Evolutionary conservation across 2,329 filamentous ascomycete genomes (phyloP), one percentile per base, ranked within the genome.

Genomic region (Aspergillus luchuensis): DNA sequence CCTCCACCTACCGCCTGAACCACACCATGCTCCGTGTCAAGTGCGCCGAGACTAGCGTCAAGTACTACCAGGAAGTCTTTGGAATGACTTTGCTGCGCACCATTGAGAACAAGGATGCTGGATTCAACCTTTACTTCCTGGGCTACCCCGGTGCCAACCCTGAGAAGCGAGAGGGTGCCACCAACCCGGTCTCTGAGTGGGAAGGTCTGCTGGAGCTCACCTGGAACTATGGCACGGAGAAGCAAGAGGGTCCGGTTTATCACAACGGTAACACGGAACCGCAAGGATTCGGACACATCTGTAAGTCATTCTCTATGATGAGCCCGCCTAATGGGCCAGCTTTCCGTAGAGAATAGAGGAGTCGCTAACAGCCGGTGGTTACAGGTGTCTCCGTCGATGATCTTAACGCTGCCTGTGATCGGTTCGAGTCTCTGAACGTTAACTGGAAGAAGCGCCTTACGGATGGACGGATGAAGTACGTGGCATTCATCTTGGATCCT

Each of bases 371-470:
- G 10, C 8, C 38, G 28, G 25, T 17, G 15, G 3, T 30, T 67
- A 47, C 54, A 90, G 88, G 87, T 72, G 80, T 98, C 56, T 84
- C 89, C 1, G 93, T 97, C 11, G 94, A 98, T 72, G 87, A 96
- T 73, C 74, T 98, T n/a, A 88, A 95, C 56, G 89, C 90, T 7
- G 93, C 95, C 8, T 97, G 94, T 78, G 80, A 88, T 72, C 86
- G 93, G 13, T 93, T 98, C 68, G 95, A 98, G 74, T 86, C 87
- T 58, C 81, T 91, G 72, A 86, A 89, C 5, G 90, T 94, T 58
- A 88, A 85, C 77, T 99, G 92, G 91, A 97, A 97, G 87, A 98
- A 98, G 87, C 85, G 91, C 66, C 83, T 98, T 63, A 96, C 91
- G 2, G 94, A 98, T 65, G 94, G 94, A 2, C 76, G 81, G 51